These are phyloP conservation scores for Arachis stenosperma DNA, from an alignment of 306 rosid species.

Conservation along the genomic window DNA sequence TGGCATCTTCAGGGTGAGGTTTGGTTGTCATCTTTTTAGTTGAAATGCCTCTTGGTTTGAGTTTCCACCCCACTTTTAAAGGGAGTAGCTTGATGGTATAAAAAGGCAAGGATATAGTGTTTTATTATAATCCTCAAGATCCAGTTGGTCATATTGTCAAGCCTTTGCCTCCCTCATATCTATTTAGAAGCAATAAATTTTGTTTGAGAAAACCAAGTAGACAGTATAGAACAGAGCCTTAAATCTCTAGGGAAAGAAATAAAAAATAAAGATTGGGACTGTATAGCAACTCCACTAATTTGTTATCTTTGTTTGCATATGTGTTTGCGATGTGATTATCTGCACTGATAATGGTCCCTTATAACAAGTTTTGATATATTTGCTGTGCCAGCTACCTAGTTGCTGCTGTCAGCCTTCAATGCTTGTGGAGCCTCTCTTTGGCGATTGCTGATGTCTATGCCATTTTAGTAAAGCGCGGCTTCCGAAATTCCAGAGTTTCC, in stretches of 20 bases:
- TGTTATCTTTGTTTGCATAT: conserved; percentile 4
- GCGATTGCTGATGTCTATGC: conserved; percentile 60
- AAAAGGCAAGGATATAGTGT: no score
- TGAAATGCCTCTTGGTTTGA: neutral
- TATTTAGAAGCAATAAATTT: neutral
- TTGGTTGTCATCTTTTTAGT: neutral
- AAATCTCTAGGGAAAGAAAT: neutral
- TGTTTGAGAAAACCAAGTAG: neutral
- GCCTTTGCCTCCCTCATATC: conserved; percentile 19
- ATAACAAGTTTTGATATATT: conserved; percentile 41
- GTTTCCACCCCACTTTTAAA: neutral
- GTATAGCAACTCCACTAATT: neutral
- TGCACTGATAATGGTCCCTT: conserved; percentile 21
- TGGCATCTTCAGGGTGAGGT: neutral
- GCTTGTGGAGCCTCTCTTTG: conserved; percentile 64
- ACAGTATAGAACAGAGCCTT: neutral
- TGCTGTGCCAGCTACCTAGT: conserved; percentile 59
- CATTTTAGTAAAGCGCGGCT: conserved; percentile 59
- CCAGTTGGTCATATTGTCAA: conserved; percentile 1
- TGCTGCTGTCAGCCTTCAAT: conserved; percentile 63
- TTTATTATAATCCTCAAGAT: neutral
- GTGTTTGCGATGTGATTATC: conserved; percentile 24
- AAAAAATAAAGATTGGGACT: neutral
- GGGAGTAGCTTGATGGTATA: neutral
- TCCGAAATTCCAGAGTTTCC: conserved; percentile 50